Conservation (phyloP, 2,329 filamentous ascomycete species). For the Fusarium staphyleae region DNA sequence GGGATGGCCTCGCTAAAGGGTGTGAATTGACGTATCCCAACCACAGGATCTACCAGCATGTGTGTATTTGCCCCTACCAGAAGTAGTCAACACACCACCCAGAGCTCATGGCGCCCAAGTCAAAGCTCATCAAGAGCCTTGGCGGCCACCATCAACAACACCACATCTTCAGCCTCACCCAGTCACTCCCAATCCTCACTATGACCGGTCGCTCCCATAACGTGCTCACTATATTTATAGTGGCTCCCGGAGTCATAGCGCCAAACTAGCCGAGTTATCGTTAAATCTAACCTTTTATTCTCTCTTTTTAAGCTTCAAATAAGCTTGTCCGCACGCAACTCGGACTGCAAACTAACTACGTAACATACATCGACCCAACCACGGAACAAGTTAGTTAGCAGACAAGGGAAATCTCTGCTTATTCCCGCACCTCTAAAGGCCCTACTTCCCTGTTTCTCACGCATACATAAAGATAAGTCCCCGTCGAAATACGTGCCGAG, state of each 20-base stretch:
- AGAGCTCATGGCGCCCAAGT: no score
- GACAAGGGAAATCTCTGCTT: conserved; percentile 12
- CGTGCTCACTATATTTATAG: not conserved
- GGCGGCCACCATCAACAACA: not conserved
- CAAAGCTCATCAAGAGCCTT: not conserved
- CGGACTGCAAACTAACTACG: not conserved
- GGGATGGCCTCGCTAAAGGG: no score
- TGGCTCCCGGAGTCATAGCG: not conserved
- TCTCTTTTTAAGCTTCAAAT: conserved; percentile 16
- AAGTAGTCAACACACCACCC: no score
- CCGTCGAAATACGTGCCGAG: not conserved
- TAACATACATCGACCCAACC: no score
- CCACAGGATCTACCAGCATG: no score
- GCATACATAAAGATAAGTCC: not conserved
- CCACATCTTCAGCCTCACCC: not conserved
- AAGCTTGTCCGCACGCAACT: not conserved
- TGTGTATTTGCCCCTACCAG: no score
- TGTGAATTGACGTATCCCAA: no score
- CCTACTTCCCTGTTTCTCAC: not conserved
- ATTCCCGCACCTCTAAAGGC: conserved; percentile 1
- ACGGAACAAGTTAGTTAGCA: no score
- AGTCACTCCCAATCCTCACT: not conserved
- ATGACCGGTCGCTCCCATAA: not conserved
- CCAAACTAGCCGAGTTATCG: conserved; percentile 13
- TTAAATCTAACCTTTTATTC: conserved; percentile 32